Evolutionary conservation across 139 green algal species (phyloP).

Genomic region (Chlorella sp.): DNA sequence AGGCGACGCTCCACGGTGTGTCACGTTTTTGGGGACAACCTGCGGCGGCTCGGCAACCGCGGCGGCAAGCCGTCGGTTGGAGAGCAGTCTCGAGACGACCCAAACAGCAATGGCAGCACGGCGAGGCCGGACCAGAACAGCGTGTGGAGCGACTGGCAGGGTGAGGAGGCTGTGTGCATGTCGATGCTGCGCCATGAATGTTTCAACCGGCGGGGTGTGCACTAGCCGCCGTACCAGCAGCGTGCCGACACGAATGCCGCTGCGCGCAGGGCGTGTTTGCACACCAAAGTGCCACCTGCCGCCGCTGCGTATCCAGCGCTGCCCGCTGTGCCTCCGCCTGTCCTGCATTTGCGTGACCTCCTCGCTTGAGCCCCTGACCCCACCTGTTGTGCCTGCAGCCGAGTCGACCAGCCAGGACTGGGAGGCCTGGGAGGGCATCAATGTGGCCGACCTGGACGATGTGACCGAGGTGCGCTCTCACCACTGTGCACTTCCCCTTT

Average conservation of each 20-base stretch:
- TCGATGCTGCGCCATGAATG: too few relatives aligned
- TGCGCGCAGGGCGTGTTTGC: too few relatives aligned
- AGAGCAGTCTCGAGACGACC: background rate
- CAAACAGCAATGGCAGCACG: background rate
- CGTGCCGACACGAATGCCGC: too few relatives aligned
- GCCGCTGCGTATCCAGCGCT: too few relatives aligned
- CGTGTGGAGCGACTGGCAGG: conserved; percentile 30
- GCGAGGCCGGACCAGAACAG: background rate
- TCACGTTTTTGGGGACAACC: background rate
- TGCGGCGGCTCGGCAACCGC: background rate
- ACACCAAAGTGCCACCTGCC: too few relatives aligned
- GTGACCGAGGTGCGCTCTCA: background rate
- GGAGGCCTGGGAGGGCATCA: conserved; percentile 53
- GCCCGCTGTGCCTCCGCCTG: too few relatives aligned
- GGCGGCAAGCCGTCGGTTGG: background rate
- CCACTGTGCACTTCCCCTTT: too few relatives aligned
- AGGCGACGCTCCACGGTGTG: background rate
- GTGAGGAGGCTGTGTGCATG: background rate
- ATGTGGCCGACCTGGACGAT: conserved; percentile 45
- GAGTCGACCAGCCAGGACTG: conserved; percentile 42
- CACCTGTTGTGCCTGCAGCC: background rate
- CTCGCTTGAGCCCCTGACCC: background rate
- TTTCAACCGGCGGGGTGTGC: too few relatives aligned
- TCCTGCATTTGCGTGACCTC: background rate
- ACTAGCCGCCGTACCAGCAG: too few relatives aligned